phyloP scores from a whole-genome alignment of 768 basidiomycete genomes.

The Gloeopeniophorella convolvens region DNA sequence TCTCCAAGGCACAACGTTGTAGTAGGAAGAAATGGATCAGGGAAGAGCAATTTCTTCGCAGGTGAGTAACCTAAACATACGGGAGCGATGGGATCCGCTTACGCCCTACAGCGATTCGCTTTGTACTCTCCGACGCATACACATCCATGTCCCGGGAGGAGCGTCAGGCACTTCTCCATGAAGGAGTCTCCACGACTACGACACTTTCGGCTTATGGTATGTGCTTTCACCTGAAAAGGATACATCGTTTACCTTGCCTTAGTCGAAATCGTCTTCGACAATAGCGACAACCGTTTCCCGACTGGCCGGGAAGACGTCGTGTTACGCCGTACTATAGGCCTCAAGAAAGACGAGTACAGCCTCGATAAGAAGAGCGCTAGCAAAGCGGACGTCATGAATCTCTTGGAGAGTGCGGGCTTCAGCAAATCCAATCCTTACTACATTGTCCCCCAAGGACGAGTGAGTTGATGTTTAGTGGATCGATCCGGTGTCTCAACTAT shows the following conservation, averaged over 20 bases:
- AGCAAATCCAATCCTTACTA: slow-evolving; percentile 99
- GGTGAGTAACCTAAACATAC: slow-evolving; percentile 43
- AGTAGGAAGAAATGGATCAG: slow-evolving; percentile 94
- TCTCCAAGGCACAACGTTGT: slow-evolving; percentile 92
- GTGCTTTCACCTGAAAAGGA: slow-evolving; percentile 21
- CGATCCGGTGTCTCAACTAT: neutral
- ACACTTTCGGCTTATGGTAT: slow-evolving; percentile 88
- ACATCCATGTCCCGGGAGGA: slow-evolving; percentile 94
- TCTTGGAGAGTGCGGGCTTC: slow-evolving; percentile 95
- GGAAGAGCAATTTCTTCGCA: slow-evolving; percentile 98
- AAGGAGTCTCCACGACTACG: slow-evolving; percentile 81
- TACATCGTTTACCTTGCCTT: slow-evolving; percentile 4
- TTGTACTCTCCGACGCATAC: slow-evolving; percentile 96
- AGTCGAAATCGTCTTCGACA: slow-evolving; percentile 96
- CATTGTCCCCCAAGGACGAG: slow-evolving; percentile 96
- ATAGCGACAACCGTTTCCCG: slow-evolving; percentile 88
- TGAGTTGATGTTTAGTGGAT: slow-evolving; percentile 34
- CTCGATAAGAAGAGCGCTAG: slow-evolving; percentile 92
- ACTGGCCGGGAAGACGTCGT: slow-evolving; percentile 84
- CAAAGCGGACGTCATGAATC: slow-evolving; percentile 96
- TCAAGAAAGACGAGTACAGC: slow-evolving; percentile 98
- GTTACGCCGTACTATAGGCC: slow-evolving; percentile 87
- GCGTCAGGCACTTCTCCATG: slow-evolving; percentile 87
- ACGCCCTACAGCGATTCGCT: slow-evolving; percentile 70
- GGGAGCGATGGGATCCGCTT: neutral